phyloP scores from a whole-genome alignment of 169 alveolate species.

The Plasmodium reichenowi region DNA sequence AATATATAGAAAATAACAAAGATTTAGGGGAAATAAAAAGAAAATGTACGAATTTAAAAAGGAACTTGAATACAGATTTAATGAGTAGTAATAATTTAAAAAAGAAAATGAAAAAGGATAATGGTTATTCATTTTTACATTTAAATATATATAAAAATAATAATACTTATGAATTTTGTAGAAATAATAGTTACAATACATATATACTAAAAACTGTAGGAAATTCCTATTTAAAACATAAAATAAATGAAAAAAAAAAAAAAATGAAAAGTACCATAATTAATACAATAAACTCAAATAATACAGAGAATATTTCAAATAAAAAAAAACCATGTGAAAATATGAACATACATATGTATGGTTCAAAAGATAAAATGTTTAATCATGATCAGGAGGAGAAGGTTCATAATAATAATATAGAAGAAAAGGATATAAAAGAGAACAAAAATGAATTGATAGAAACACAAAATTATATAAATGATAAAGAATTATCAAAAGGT shows the following conservation, averaged over 20 bases:
- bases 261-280: not conserved
- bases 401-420: no score
- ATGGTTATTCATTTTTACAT: constrained; percentile 44
- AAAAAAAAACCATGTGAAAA: no score
- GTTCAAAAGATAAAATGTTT: no score
- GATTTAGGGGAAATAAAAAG: not conserved
- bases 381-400: no score
- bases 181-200: constrained; percentile 61
- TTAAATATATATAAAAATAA: constrained; percentile 54
- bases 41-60: constrained; percentile 33
- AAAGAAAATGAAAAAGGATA: constrained; percentile 31
- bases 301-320: no score
- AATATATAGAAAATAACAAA: constrained; percentile 2
- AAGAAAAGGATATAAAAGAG: no score
- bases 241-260: constrained; percentile 16
- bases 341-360: no score
- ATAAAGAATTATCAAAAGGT: no score
- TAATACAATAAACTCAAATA: no score
- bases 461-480: no score
- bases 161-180: constrained; percentile 10
- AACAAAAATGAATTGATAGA: no score
- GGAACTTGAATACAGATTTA: constrained; percentile 17
- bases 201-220: constrained; percentile 55
- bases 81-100: constrained; percentile 2
- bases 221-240: constrained; percentile 36